Conservation (phyloP, 306 rosid genomes). For the Prunus dulcis region DNA sequence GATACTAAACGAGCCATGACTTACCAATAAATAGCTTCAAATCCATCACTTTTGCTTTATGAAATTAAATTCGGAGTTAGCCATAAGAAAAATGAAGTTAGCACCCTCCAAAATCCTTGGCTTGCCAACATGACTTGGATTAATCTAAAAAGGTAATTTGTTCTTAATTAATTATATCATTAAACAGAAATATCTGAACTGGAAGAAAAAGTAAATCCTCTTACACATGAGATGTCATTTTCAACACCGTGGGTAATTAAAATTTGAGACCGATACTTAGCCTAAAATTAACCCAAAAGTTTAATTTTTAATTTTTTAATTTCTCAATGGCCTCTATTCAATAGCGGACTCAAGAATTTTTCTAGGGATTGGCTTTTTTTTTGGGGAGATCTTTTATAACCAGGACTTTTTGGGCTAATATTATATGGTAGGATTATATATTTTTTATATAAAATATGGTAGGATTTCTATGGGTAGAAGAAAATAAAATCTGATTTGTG, state of each 20-base stretch:
- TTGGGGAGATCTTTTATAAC: too few relatives aligned
- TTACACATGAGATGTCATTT: neutral
- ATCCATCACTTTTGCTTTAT: neutral
- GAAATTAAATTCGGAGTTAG: too few relatives aligned
- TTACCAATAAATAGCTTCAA: neutral
- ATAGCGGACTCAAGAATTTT: too few relatives aligned
- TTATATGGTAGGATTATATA: too few relatives aligned
- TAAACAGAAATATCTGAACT: neutral
- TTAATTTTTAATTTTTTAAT: neutral
- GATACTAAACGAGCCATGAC: neutral
- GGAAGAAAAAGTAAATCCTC: neutral
- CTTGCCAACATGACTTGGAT: too few relatives aligned
- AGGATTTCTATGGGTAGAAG: too few relatives aligned
- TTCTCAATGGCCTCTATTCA: neutral
- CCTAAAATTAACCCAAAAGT: neutral
- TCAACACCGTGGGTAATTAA: neutral
- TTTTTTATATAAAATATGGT: too few relatives aligned
- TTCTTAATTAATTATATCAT: neutral
- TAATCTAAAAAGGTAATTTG: neutral
- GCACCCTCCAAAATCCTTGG: neutral
- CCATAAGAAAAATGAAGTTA: neutral
- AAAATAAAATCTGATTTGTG: too few relatives aligned
- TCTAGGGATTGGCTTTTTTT: too few relatives aligned
- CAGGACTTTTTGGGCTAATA: too few relatives aligned
- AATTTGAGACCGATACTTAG: neutral